phyloP scores from a whole-genome alignment of 2,329 filamentous ascomycete genomes.

The Hypocreales sp. region DNA sequence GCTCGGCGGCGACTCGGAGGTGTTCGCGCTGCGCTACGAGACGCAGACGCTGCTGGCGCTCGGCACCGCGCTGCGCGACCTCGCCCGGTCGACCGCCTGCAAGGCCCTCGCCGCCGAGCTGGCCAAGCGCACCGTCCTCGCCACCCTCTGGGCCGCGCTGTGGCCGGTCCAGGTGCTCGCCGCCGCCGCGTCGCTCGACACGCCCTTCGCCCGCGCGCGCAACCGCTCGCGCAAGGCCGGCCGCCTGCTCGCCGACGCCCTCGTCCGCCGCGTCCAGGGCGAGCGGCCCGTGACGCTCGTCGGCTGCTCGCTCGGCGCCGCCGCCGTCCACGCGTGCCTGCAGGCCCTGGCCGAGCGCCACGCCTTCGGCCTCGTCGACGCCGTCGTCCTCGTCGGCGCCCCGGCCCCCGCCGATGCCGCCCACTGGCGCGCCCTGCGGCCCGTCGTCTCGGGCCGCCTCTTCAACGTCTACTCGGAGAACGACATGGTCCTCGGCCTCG shows the following conservation, averaged over 20 bases:
- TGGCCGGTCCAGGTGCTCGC: slow-evolving; percentile 56
- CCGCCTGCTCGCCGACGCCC: slow-evolving; percentile 61
- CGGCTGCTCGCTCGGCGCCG: slow-evolving; percentile 68
- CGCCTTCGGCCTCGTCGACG: slow-evolving; percentile 74
- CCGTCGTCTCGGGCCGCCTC: slow-evolving; percentile 64
- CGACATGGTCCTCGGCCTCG: slow-evolving; percentile 73
- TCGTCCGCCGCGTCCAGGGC: slow-evolving; percentile 70
- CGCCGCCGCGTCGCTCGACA: slow-evolving; percentile 56
- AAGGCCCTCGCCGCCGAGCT: slow-evolving; percentile 58
- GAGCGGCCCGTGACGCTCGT: slow-evolving; percentile 68
- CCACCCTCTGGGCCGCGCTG: slow-evolving; percentile 50
- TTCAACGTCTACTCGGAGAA: slow-evolving; percentile 83
- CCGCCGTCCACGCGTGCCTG: slow-evolving; percentile 72
- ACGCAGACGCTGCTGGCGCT: slow-evolving; percentile 62
- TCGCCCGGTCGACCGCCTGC: slow-evolving; percentile 67
- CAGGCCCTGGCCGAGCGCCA: slow-evolving; percentile 59
- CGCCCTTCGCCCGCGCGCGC: slow-evolving; percentile 66
- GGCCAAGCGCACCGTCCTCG: slow-evolving; percentile 55
- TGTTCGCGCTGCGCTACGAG: slow-evolving; percentile 76
- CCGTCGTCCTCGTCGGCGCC: slow-evolving; percentile 67
- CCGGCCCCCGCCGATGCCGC: slow-evolving; percentile 56
- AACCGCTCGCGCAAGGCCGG: slow-evolving; percentile 70
- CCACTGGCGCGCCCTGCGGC: slow-evolving; percentile 64
- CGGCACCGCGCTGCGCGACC: slow-evolving; percentile 53
- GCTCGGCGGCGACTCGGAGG: slow-evolving; percentile 55